These are phyloP conservation scores for Deuterostichococcus epilithicus DNA, from an alignment of 139 green algal genomes.

Conservation along the genomic window DNA sequence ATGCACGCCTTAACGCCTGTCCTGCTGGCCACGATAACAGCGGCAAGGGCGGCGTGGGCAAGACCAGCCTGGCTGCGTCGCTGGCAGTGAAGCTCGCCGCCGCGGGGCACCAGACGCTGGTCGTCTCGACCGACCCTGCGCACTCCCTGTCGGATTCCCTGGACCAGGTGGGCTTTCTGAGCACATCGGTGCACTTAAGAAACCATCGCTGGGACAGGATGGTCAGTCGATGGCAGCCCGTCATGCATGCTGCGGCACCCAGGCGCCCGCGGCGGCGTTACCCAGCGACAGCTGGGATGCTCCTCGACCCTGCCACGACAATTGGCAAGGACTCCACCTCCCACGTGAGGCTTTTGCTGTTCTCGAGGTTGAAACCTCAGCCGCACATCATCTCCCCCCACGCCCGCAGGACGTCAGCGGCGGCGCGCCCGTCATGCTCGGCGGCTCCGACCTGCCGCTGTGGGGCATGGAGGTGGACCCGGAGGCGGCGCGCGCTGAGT, in stretches of 20 bases:
- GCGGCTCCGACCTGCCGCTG: slow-evolving; percentile 86
- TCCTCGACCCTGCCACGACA: background rate
- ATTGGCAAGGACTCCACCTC: background rate
- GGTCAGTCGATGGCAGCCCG: too few relatives aligned
- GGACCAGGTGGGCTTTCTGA: slow-evolving; percentile 57
- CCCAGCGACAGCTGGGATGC: background rate
- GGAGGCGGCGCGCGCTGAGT: slow-evolving; percentile 58
- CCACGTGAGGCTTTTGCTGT: slow-evolving; percentile 1
- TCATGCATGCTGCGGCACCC: too few relatives aligned
- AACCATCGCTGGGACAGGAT: too few relatives aligned
- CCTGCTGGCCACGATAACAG: too few relatives aligned
- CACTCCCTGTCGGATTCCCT: slow-evolving; percentile 95
- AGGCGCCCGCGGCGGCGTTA: background rate
- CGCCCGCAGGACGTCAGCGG: slow-evolving; percentile 81
- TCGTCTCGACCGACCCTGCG: slow-evolving; percentile 97
- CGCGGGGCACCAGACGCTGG: slow-evolving; percentile 82
- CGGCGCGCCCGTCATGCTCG: slow-evolving; percentile 79
- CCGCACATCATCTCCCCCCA: background rate
- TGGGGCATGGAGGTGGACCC: slow-evolving; percentile 95
- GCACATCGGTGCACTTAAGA: background rate
- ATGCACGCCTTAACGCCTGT: too few relatives aligned
- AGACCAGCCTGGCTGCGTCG: slow-evolving; percentile 88
- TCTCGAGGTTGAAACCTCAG: background rate
- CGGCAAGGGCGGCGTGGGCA: slow-evolving; percentile 94
- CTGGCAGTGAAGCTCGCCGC: slow-evolving; percentile 77